Base-by-base conservation (phyloP, 2,329 filamentous ascomycete species). In the Westerdykella sp. region DNA sequence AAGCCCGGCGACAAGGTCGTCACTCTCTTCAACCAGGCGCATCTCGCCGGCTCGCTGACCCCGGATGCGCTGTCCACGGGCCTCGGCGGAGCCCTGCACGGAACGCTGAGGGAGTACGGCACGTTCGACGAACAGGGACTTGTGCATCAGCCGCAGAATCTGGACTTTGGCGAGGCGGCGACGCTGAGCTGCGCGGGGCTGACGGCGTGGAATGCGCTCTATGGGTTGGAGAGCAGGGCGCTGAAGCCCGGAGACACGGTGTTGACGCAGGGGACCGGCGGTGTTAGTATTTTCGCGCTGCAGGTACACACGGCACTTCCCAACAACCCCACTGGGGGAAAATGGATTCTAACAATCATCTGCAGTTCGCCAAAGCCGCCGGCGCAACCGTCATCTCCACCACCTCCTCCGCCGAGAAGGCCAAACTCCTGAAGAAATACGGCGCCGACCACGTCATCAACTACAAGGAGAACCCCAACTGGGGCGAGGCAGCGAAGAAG, bases 261-360 rank as follows among this genome's bases (percentile, higher is more conserved):
- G 3, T 71, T 87, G 28, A 81, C 81, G 1, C 80, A 85, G 63
- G 83, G 83, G n/a, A 85, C 81, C 0, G 83, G 83, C 15, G 83
- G 83, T 45, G 83, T 86, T 6, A 78, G 74, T 48, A 73, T 85
- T 46, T 84, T 84, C 45, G 82, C 75, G 3, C 62, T 85, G n/a
- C 82, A 77, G 68, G 47, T 50, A 39, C 7, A 34, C 30, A 28
- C 25, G 11, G 11, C 25, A 35, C n/a, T 13, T 21, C 16, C n/a
- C 32, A 14, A 35, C 6, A 3, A 5, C 32, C 6, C 7, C 4
- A 16, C 18, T 25, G 13, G n/a, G 13, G n/a, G 13, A 21, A 18
- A 34, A 15, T 18, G 11, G 12, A 35, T 34, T 9, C 43, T 46
- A 14, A 49, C 37, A 32, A 15, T 18, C n/a, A 13, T 35, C n/a